Base-by-base conservation (phyloP, 192 early-diverging fungal species). In the Phycomyces nitens region DNA sequence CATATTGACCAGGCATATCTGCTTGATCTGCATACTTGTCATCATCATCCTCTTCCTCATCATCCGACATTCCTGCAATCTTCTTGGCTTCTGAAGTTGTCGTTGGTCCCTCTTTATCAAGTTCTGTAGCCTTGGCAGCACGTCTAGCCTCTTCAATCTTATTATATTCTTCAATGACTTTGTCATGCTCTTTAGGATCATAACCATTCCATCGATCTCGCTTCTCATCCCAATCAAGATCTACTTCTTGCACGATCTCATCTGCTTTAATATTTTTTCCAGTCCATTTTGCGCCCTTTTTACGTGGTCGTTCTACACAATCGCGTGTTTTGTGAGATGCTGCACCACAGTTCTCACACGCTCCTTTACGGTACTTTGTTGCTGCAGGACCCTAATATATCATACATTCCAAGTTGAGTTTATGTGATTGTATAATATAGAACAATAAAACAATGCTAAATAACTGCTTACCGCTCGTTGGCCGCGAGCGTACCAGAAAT, bases 171-270 rank as follows among this genome's bases (percentile, higher is more conserved):
- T 93, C 86, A 60, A 89, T 80, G 38, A 88, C 77, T 70, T 87
- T 82, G 27, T 84, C 75, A 55, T 98, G 93, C 43, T 95, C 88
- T 53, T 79, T 67, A 3, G 96, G 83, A 70, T 99, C 93, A 73
- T 98, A 99, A 20, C 96, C 97, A 62, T 98, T 98, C 95, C 95
- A 98, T 16, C 92, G 84, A 79, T 99, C 97, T 41, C 96, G 82
- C 74, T 99, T 99, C 20, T 91, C 94, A 61, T 99, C 97, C 76
- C 92, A 99, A 21, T 84, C 81, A 53, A 96, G 80, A 23, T 88
- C 76, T 12, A 95, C 76, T 16, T 84, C 76, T 66, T 84, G 80
- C 8, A 97, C 73, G 11, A 87, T 79, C 72, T 99, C 97, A 73
- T 99, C 95, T 5, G 95, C 80, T 69, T 77, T 69, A 56, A 96